Evolutionary conservation across 495 filamentous ascomycete species (phyloP).

Genomic region (Bryoglossum gracile): DNA sequence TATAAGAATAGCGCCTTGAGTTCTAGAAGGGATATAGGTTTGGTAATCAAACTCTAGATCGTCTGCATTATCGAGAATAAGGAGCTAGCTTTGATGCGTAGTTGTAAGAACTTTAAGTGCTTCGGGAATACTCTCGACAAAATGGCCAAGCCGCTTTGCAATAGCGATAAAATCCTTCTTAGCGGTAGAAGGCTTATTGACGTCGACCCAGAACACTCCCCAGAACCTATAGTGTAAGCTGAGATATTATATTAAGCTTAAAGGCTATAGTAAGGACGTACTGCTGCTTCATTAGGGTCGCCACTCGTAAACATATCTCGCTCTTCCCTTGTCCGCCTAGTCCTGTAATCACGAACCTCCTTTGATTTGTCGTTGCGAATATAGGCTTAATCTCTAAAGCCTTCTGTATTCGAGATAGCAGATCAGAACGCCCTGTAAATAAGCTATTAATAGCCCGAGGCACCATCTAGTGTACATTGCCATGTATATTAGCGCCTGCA

Average conservation of each 20-base stretch:
- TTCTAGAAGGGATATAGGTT: constrained; percentile 28
- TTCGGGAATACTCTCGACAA: constrained; percentile 23
- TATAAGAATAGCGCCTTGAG: constrained; percentile 31
- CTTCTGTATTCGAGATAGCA: constrained; percentile 14
- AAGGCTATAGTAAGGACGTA: constrained; percentile 10
- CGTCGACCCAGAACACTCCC: too few relatives aligned
- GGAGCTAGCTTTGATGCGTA: constrained; percentile 26
- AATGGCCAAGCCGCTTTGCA: constrained; percentile 21
- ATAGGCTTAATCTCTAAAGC: constrained; percentile 4
- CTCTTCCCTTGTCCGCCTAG: constrained; percentile 34
- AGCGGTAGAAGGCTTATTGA: constrained; percentile 21
- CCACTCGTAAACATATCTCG: constrained; percentile 33
- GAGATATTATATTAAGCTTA: constrained; percentile 3
- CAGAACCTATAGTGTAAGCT: constrained; percentile 25
- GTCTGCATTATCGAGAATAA: constrained; percentile 37
- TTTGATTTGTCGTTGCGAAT: constrained; percentile 10
- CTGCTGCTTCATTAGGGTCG: constrained; percentile 25
- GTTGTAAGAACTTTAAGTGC: constrained; percentile 26
- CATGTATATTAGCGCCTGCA: not conserved
- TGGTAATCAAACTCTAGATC: constrained; percentile 27
- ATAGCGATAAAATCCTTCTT: constrained; percentile 24
- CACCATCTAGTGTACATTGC: constrained; percentile 18
- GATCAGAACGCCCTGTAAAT: constrained; percentile 19
- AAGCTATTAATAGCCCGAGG: constrained; percentile 18
- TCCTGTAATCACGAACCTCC: constrained; percentile 31